Evolutionary conservation across 106 monocot species (phyloP), one percentile per base, ranked within the genome.

Genomic region (Agapanthus africanus): DNA sequence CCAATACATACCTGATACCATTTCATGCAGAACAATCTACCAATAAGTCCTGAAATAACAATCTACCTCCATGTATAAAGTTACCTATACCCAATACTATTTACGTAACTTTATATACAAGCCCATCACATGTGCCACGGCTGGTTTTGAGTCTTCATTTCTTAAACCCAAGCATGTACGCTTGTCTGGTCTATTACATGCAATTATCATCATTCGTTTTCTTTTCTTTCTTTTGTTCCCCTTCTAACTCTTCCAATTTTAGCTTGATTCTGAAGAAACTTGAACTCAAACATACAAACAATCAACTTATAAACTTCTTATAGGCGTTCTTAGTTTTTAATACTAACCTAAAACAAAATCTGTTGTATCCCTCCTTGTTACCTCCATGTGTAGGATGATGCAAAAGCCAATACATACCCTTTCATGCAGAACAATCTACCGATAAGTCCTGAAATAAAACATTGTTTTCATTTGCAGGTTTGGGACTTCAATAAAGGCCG

Each of bases 401-500:
- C 16, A 57, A 11, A 50, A 46, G 54, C 59, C 16, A 5, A 61
- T 61, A 4, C 56, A 27, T 56, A 27, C 23, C n/a, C 61, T 35
- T 4, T 7, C 35, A 61, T 61, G 30, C 56, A 0, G 56, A n/a
- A 57, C 11, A 30, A 14, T 57, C 0, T 57, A 30, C 27, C 4
- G 14, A 1, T 21, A 31, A 18, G 33, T 26, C 16, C 11, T n/a
- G n/a, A 33, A 34, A 50, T 57, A 31, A 57, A 35, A n/a, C 36
- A 35, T 36, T 11, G 38, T 9, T 65, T 36, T 78, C 44, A 71
- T 54, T 36, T 77, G 66, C 67, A 97, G 97, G 87, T 99, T 2
- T 99, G 99, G 99, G 83, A 87, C 83, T 99, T 99, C 51, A n/a
- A n/a, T n/a, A 99, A 90, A 90, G 25, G 71, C 37, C 77, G 74